phyloP scores from a whole-genome alignment of 371 early-diverging fungal species.

The Mucor indicus region DNA sequence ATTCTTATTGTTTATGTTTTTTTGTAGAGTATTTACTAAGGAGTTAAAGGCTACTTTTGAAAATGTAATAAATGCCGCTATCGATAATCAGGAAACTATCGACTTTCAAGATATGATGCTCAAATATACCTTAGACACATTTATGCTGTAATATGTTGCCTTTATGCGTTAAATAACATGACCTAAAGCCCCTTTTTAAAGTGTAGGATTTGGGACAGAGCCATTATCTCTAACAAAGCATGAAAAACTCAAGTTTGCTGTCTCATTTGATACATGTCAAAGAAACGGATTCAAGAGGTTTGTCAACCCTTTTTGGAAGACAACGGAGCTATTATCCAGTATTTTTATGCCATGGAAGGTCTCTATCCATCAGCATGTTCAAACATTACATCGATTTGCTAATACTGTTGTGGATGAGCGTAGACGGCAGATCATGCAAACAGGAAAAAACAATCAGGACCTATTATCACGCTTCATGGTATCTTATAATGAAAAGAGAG shows the following conservation, averaged over 20 bases:
- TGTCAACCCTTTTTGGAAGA: conserved; percentile 17
- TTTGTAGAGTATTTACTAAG: conserved; percentile 46
- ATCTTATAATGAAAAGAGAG: conserved; percentile 50
- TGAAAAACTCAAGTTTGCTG: conserved; percentile 49
- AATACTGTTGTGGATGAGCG: conserved; percentile 36
- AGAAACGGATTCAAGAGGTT: conserved; percentile 25
- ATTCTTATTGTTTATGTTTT: not conserved
- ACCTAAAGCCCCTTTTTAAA: too few relatives aligned
- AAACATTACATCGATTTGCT: conserved; percentile 46
- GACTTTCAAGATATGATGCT: conserved; percentile 52
- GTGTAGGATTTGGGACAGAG: conserved; percentile 46
- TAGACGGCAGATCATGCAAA: conserved; percentile 12
- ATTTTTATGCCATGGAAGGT: conserved; percentile 15
- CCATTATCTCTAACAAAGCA: conserved; percentile 25
- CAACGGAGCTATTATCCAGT: not conserved
- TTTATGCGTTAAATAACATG: too few relatives aligned
- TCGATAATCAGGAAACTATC: conserved; percentile 21
- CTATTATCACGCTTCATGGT: conserved; percentile 59
- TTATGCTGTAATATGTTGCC: conserved; percentile 56
- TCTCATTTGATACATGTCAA: conserved; percentile 54
- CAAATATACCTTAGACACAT: conserved; percentile 55
- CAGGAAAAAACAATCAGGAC: conserved; percentile 28
- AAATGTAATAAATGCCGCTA: conserved; percentile 34
- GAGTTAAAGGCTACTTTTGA: conserved; percentile 35
- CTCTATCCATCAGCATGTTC: conserved; percentile 33